Evolutionary conservation across 2,329 filamentous ascomycete species (phyloP).

Genomic region (Aspergillus tamarii): DNA sequence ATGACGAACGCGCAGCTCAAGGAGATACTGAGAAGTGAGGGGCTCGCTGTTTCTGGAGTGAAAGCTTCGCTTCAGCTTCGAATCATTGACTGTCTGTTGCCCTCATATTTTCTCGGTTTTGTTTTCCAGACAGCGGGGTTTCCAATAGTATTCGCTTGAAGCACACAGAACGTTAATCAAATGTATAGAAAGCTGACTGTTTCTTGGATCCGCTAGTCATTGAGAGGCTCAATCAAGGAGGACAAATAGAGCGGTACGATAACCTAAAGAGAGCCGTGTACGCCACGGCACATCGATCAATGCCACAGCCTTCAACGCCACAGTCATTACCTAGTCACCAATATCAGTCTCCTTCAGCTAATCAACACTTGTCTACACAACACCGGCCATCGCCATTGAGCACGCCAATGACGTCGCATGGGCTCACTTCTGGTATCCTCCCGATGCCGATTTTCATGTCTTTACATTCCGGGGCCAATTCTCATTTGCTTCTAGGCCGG

Average conservation of each 20-base stretch:
- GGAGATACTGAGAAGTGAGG: conserved; percentile 73
- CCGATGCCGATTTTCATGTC: conserved; percentile 6
- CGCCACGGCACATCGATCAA: conserved; percentile 29
- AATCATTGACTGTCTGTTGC: conserved; percentile 73
- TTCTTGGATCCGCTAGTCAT: conserved; percentile 25
- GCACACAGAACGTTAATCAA: not conserved
- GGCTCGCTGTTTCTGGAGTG: conserved; percentile 76
- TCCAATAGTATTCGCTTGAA: not conserved
- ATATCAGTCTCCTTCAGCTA: conserved; percentile 28
- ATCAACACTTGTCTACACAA: conserved; percentile 31
- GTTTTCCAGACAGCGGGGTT: not conserved
- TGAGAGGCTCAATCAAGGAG: conserved; percentile 28
- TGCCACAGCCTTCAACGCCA: conserved; percentile 32
- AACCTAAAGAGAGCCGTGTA: conserved; percentile 37
- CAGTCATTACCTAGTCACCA: conserved; percentile 28
- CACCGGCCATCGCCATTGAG: conserved; percentile 30
- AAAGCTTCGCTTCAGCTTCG: conserved; percentile 81
- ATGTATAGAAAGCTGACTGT: not conserved
- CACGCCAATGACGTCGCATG: conserved; percentile 36
- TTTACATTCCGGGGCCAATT: conserved; percentile 5
- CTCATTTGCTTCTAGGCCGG: conserved; percentile 46
- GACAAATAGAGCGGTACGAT: conserved; percentile 34
- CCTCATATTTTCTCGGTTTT: conserved; percentile 3
- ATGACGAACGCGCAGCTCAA: conserved; percentile 71
- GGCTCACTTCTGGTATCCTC: conserved; percentile 31